Evolutionary conservation across 169 alveolate species (phyloP), one percentile per base, ranked within the genome.

Genomic region (Plasmodium fragile): DNA sequence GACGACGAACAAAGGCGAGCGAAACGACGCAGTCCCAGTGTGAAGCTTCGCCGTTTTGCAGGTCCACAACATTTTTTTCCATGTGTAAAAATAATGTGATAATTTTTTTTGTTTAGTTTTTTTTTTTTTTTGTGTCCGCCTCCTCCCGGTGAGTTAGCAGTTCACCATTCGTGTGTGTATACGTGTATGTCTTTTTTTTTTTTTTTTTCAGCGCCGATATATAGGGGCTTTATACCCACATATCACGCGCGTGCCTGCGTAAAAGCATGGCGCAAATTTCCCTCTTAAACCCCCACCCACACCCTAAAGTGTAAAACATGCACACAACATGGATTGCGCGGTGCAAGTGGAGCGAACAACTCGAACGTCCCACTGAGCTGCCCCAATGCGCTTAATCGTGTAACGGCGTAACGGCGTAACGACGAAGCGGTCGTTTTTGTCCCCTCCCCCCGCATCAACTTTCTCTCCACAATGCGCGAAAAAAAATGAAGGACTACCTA

Each of bases 401-500:
- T 43, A 43, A 43, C 53, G 0, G 59, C 5, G 22, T 16, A 49
- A 16, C 59, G 1, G n/a, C n/a, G 2, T 45, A 45, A 8, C n/a
- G 25, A 6, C 22, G 22, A 49, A 49, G 25, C 59, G 59, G 0
- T 11, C 7, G 22, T 13, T 8, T n/a, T 18, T 73, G 1, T 36
- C 32, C 43, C 34, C 18, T 28, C 13, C 28, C 5, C 36, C 34
- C 13, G 18, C 18, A 32, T 32, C 45, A 70, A 70, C 32, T 1
- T 2, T 1, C 32, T n/a, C 75, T 8, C 39, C 41, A 18, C 11
- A 70, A 18, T 30, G 79, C 2, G 18, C 79, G 16, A 2, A 30
- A 18, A 10, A 80, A 77, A 79, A 89, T 89, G 94, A 70, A 79
- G 45, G 91, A 89, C 39, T 65, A 79, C 30, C 49, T 89, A 41